A percentile compares a stretch with the other conserved stretches of the same genome.
These are phyloP conservation scores for Kwoniella dejecticola DNA, from an alignment of 768 basidiomycete species.

Conservation along the genomic window DNA sequence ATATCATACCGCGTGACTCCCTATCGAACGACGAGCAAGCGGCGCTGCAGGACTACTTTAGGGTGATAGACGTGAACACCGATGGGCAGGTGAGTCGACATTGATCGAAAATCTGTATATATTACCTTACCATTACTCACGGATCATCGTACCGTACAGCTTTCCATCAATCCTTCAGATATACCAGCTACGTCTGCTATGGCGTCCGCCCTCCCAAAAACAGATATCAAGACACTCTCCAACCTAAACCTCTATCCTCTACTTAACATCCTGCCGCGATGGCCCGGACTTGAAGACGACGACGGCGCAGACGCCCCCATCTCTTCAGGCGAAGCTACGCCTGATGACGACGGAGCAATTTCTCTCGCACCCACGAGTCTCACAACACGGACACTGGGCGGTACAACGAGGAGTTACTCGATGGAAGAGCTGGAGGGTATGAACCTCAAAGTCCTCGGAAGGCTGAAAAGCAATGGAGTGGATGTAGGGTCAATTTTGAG, in stretches of 20 bases:
- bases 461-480: slow-evolving; percentile 46
- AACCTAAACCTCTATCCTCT: slow-evolving; percentile 42
- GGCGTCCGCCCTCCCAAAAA: slow-evolving; percentile 3
- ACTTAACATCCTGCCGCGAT: slow-evolving; percentile 47
- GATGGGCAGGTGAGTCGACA: slow-evolving; percentile 22
- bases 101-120: not conserved
- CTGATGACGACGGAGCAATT: slow-evolving; percentile 1
- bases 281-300: slow-evolving; percentile 51
- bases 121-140: not conserved
- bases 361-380: slow-evolving; percentile 10
- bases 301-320: slow-evolving; percentile 36
- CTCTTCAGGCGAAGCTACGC: not conserved
- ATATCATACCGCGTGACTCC: slow-evolving; percentile 11
- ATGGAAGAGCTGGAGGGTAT: slow-evolving; percentile 36
- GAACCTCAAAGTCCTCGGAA: slow-evolving; percentile 39
- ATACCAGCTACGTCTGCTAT: slow-evolving; percentile 1
- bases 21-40: slow-evolving; percentile 9
- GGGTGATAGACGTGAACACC: slow-evolving; percentile 22
- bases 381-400: not conserved
- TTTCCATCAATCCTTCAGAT: not conserved
- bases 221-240: slow-evolving; percentile 18
- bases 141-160: not conserved
- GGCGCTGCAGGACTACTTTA: slow-evolving; percentile 12
- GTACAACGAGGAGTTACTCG: slow-evolving; percentile 17
- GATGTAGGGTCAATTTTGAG: slow-evolving; percentile 37